These are phyloP conservation scores for Daldinia grandis DNA, from an alignment of 495 filamentous ascomycete genomes.

Conservation along the genomic window DNA sequence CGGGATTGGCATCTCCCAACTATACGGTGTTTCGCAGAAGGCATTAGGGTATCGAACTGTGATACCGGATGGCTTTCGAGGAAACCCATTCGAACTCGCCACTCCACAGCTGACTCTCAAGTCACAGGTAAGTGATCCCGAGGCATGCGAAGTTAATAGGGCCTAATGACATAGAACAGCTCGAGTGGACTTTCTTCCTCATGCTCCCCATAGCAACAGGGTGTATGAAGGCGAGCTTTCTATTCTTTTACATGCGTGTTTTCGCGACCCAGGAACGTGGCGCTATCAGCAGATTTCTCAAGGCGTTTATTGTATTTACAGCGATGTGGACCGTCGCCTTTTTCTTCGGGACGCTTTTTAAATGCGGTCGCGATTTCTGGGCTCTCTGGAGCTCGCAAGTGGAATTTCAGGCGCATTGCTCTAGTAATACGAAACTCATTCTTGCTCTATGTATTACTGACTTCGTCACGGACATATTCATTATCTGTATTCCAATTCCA, in stretches of 20 bases:
- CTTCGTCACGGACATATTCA: slow-evolving; percentile 38
- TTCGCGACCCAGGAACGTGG: slow-evolving; percentile 26
- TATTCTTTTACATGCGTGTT: slow-evolving; percentile 42
- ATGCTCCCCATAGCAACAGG: slow-evolving; percentile 35
- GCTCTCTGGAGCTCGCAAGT: slow-evolving; percentile 28
- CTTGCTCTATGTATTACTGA: slow-evolving; percentile 38
- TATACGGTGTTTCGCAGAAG: slow-evolving; percentile 34
- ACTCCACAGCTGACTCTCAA: slow-evolving; percentile 28
- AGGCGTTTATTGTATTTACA: slow-evolving; percentile 9
- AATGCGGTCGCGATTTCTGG: slow-evolving; percentile 32
- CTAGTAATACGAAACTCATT: slow-evolving; percentile 9
- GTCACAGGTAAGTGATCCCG: slow-evolving; percentile 7
- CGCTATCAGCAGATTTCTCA: slow-evolving; percentile 16
- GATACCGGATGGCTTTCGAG: slow-evolving; percentile 19
- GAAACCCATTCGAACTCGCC: slow-evolving; percentile 5
- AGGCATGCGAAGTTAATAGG: neutral
- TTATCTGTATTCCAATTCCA: slow-evolving; percentile 39
- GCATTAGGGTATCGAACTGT: slow-evolving; percentile 26
- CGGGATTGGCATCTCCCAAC: slow-evolving; percentile 27
- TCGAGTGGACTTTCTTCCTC: slow-evolving; percentile 34
- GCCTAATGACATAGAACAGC: slow-evolving; percentile 11
- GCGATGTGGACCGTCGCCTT: slow-evolving; percentile 26
- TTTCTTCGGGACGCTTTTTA: slow-evolving; percentile 31
- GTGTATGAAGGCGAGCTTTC: slow-evolving; percentile 39
- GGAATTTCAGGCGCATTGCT: slow-evolving; percentile 17